A percentile compares a stretch with the other conserved stretches of the same genome.
Evolutionary conservation across 106 monocot genomes (phyloP).

Genomic region (Apostasia shenzhenica): DNA sequence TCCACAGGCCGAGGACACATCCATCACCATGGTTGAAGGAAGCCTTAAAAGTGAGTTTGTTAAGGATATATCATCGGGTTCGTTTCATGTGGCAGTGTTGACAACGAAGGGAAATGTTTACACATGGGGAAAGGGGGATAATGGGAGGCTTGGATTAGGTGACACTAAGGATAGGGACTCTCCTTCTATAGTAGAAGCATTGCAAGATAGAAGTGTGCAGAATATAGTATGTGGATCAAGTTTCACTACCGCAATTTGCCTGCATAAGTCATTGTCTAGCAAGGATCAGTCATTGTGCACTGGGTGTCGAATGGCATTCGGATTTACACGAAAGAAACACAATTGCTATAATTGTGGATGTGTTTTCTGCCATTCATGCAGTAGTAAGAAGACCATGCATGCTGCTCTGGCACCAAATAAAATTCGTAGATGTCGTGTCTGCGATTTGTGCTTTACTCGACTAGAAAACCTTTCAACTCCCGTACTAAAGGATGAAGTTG

Average conservation of each 20-base stretch:
- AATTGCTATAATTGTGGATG: constrained; percentile 76
- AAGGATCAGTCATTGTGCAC: constrained; percentile 54
- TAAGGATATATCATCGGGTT: constrained; percentile 52
- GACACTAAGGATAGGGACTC: constrained; percentile 40
- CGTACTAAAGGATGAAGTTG: constrained; percentile 6
- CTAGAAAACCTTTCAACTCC: constrained; percentile 14
- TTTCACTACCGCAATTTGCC: constrained; percentile 63
- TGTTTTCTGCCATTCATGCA: constrained; percentile 72
- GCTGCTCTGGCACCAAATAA: constrained; percentile 54
- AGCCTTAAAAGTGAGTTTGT: constrained; percentile 53
- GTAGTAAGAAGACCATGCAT: constrained; percentile 43
- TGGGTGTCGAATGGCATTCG: constrained; percentile 52
- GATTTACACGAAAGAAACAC: constrained; percentile 79
- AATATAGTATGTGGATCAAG: constrained; percentile 50
- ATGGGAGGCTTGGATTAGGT: constrained; percentile 67
- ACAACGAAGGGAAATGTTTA: constrained; percentile 51
- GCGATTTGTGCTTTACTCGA: constrained; percentile 53
- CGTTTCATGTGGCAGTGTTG: constrained; percentile 59
- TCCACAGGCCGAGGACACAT: constrained; percentile 25
- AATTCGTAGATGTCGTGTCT: constrained; percentile 51
- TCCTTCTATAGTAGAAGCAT: constrained; percentile 52
- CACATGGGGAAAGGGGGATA: constrained; percentile 68
- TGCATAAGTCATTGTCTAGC: constrained; percentile 36
- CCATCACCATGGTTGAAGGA: constrained; percentile 42
- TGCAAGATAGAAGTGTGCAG: constrained; percentile 45